Evolutionary conservation across 78 protist genomes (phyloP).

Genomic region (Dictyostelium brefeldianum): DNA sequence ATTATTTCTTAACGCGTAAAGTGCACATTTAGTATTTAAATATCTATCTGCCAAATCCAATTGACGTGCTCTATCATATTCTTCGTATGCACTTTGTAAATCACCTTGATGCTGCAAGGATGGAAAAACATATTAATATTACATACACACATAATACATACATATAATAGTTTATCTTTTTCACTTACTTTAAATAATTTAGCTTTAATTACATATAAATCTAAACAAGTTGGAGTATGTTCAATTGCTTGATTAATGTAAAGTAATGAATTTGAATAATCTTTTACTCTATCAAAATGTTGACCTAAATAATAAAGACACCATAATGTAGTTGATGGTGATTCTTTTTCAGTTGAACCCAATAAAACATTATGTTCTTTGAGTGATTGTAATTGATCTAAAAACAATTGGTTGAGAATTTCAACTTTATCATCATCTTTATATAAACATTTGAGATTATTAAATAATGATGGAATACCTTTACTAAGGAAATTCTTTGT

Average conservation of each 20-base stretch:
- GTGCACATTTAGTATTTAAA: constrained; percentile 89
- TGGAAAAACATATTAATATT: background rate
- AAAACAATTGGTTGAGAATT: constrained; percentile 52
- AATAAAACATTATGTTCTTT: constrained; percentile 5
- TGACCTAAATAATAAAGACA: constrained; percentile 66
- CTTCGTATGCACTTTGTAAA: constrained; percentile 75
- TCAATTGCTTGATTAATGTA: constrained; percentile 69
- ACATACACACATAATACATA: too few species aligned
- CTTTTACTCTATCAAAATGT: constrained; percentile 78
- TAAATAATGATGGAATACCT: constrained; percentile 85
- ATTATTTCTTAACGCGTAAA: constrained; percentile 84
- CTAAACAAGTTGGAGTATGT: constrained; percentile 94
- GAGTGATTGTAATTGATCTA: constrained; percentile 14
- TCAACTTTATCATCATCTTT: constrained; percentile 57
- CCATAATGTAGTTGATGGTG: constrained; percentile 85
- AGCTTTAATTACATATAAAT: constrained; percentile 87
- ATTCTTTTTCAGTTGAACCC: background rate
- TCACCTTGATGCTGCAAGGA: constrained; percentile 90
- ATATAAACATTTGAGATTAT: constrained; percentile 81
- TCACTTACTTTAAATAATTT: constrained; percentile 81
- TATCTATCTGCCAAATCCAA: constrained; percentile 96
- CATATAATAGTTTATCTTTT: too few species aligned
- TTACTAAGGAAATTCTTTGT: constrained; percentile 40
- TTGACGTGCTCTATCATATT: constrained; percentile 86
- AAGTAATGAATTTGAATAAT: constrained; percentile 47